A percentile compares a stretch with the other conserved stretches of the same genome.
Conservation (phyloP, 305 asterid genomes). For the Rubia balearica region DNA sequence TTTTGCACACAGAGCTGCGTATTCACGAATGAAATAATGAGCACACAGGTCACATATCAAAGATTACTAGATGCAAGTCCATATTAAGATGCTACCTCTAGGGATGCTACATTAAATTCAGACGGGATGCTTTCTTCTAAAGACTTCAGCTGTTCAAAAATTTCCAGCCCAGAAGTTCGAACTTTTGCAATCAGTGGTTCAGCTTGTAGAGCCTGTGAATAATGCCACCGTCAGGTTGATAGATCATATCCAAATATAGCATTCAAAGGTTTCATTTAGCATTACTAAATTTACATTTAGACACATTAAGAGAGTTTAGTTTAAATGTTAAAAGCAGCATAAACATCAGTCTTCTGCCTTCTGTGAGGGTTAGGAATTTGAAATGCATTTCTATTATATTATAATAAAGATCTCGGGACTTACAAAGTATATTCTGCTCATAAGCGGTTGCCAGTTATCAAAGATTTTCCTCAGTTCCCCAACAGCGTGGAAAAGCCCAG, state of each 20-base stretch:
- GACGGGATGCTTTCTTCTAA: constrained; percentile 32
- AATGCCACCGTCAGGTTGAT: constrained; percentile 24
- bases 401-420: constrained; percentile 26
- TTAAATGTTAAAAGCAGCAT: constrained; percentile 4
- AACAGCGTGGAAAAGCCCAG: constrained; percentile 51
- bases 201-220: constrained; percentile 35
- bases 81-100: constrained; percentile 46
- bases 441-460: constrained; percentile 64
- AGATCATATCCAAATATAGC: background rate
- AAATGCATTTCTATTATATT: constrained; percentile 10
- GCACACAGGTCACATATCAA: background rate
- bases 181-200: constrained; percentile 33
- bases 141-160: constrained; percentile 50
- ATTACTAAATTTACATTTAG: background rate
- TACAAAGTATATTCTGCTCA: constrained; percentile 85
- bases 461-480: constrained; percentile 62
- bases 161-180: constrained; percentile 29
- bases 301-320: background rate
- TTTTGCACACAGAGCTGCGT: constrained; percentile 51
- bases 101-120: constrained; percentile 49
- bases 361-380: constrained; percentile 9
- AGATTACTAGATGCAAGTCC: background rate
- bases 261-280: background rate
- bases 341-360: background rate
- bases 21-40: constrained; percentile 1